Evolutionary conservation across 768 basidiomycete species (phyloP).

Genomic region (Pholiota microspora): DNA sequence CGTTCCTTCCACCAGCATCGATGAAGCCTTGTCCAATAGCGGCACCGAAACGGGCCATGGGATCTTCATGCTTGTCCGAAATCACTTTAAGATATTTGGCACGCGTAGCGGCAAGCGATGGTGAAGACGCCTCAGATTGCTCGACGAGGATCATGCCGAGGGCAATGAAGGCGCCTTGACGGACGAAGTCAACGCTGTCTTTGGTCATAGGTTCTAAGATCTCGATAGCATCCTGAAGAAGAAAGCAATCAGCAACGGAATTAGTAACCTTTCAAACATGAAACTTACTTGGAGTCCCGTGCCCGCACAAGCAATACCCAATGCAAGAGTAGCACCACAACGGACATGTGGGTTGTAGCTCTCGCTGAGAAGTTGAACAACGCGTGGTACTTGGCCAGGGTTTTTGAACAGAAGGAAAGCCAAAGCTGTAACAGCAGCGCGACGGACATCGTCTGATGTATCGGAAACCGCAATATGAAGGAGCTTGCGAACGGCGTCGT

Average conservation of each 20-base stretch:
- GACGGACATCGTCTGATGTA: constrained; percentile 94
- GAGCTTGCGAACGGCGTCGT: constrained; percentile 86
- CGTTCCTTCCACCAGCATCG: constrained; percentile 96
- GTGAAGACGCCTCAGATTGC: constrained; percentile 88
- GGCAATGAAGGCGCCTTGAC: constrained; percentile 94
- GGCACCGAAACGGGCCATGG: constrained; percentile 97
- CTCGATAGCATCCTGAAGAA: constrained; percentile 83
- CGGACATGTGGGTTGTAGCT: constrained; percentile 99
- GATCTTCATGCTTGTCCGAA: constrained; percentile 96
- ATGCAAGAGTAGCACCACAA: constrained; percentile 92
- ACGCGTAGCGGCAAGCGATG: constrained; percentile 77
- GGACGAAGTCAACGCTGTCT: constrained; percentile 97
- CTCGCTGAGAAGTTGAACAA: constrained; percentile 95
- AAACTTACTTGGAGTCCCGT: constrained; percentile 83
- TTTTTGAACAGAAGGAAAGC: constrained; percentile 98
- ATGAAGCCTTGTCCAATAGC: constrained; percentile 95
- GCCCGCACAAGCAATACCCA: constrained; percentile 97
- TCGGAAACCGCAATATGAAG: constrained; percentile 98
- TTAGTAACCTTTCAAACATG: background rate
- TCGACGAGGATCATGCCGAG: constrained; percentile 97
- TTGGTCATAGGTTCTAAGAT: constrained; percentile 98
- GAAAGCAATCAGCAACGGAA: constrained; percentile 4
- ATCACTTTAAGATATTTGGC: constrained; percentile 88
- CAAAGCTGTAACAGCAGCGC: constrained; percentile 93
- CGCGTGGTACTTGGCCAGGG: constrained; percentile 91